Evolutionary conservation across 495 filamentous ascomycete genomes (phyloP), one percentile per base, ranked within the genome.

Genomic region (Penicillium parvum): DNA sequence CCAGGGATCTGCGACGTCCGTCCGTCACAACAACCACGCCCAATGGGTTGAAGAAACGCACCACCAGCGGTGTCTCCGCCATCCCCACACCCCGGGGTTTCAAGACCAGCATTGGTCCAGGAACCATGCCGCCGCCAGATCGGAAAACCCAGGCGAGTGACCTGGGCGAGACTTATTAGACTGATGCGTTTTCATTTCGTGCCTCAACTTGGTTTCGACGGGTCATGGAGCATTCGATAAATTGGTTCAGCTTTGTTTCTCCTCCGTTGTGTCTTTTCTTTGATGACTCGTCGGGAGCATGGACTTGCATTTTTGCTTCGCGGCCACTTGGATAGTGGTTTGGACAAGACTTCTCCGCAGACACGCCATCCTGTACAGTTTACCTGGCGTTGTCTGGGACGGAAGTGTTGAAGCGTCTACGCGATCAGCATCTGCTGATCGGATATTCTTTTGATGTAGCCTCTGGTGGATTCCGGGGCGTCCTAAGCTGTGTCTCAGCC

Each of bases 161-260:
- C 43, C 64, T 86, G n/a, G 82, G 81, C 10, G 83, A 86, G 65
- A 83, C 81, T 19, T 86, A 76, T 58, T 86, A 56, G 62, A 34
- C 7, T 33, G 15, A 26, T 41, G 20, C 18, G 7, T 11, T 10
- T 23, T 7, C 20, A 34, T 37, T 9, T 34, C 4, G 19, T 32
- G 18, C 21, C 17, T 11, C 17, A n/a, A n/a, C n/a, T 40, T 16
- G 14, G 9, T 23, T 34, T n/a, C 12, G n/a, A n/a, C 32, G 35
- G 10, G 32, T 19, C 2, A 9, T 35, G 32, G 17, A 10, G 16
- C 11, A 21, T 35, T 14, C 18, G 7, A 18, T 35, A 35, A n/a
- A 18, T 21, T 8, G 10, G 5, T 33, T 36, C 18, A 29, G 29
- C 4, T 45, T 37, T 22, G 22, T 34, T 45, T 45, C 37, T 37